phyloP scores from a whole-genome alignment of 192 early-diverging fungal species.

The Umbelopsis ramanniana region DNA sequence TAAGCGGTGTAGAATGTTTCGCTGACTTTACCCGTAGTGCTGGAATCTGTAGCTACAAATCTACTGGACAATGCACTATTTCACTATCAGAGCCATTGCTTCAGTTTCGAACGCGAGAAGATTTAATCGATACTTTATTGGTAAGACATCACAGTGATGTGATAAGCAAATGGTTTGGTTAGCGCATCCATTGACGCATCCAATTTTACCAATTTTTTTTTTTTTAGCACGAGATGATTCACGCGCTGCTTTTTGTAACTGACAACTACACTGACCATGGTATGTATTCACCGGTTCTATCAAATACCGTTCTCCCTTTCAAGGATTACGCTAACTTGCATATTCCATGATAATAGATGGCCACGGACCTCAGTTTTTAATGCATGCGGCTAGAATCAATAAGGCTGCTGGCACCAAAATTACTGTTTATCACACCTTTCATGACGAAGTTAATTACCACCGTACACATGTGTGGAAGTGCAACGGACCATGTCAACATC shows the following conservation, averaged over 20 bases:
- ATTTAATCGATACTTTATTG: conserved; percentile 67
- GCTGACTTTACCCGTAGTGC: conserved; percentile 43
- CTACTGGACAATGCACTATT: conserved; percentile 51
- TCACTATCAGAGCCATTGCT: conserved; percentile 66
- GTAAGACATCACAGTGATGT: neutral
- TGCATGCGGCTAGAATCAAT: conserved; percentile 59
- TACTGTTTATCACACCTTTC: conserved; percentile 71
- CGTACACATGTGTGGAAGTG: conserved; percentile 73
- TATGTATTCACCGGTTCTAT: conserved; percentile 1
- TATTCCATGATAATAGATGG: conserved; percentile 39
- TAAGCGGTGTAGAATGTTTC: neutral
- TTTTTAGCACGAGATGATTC: conserved; percentile 68
- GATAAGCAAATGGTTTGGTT: too few species aligned
- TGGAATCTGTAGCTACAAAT: conserved; percentile 58
- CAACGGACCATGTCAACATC: conserved; percentile 55
- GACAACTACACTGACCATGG: conserved; percentile 50
- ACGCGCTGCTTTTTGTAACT: conserved; percentile 70
- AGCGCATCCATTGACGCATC: too few species aligned
- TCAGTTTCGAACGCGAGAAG: conserved; percentile 62
- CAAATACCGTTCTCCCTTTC: neutral
- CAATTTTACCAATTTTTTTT: neutral
- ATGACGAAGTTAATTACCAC: conserved; percentile 68
- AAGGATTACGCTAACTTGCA: neutral
- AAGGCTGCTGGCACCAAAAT: conserved; percentile 52
- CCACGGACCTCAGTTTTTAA: conserved; percentile 65